Conservation (phyloP, 1,284 basidiomycete genomes). For the Rugosomyces carneus region DNA sequence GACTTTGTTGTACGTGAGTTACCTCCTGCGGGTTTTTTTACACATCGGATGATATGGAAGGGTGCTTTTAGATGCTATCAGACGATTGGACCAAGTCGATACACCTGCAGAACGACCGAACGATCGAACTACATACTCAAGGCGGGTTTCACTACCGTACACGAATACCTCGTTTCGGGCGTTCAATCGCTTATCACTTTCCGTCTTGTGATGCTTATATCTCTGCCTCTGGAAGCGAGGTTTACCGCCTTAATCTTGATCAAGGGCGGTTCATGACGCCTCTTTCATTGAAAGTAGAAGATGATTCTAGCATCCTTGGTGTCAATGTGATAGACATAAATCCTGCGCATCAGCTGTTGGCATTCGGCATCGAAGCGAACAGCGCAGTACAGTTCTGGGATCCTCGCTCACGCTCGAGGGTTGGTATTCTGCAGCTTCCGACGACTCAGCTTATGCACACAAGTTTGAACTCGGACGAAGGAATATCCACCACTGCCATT, state of each 20-base stretch:
- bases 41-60: background rate
- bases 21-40: conserved; percentile 10
- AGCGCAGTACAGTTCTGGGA: conserved; percentile 97
- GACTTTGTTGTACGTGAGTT: conserved; percentile 91
- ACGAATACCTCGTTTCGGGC: conserved; percentile 91
- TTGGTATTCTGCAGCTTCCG: conserved; percentile 78
- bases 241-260: conserved; percentile 93
- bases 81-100: conserved; percentile 99
- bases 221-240: conserved; percentile 74
- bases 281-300: conserved; percentile 54
- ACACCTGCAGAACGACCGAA: conserved; percentile 95
- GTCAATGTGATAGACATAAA: conserved; percentile 94
- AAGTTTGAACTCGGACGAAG: conserved; percentile 30
- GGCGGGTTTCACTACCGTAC: conserved; percentile 89
- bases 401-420: conserved; percentile 75
- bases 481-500: conserved; percentile 79
- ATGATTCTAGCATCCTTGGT: conserved; percentile 55
- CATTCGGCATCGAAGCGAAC: conserved; percentile 81
- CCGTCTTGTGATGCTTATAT: conserved; percentile 79
- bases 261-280: conserved; percentile 91
- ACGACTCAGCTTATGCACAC: conserved; percentile 48
- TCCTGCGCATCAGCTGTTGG: conserved; percentile 86
- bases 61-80: conserved; percentile 71
- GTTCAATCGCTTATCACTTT: conserved; percentile 86
- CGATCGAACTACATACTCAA: conserved; percentile 92